Evolutionary conservation across 768 basidiomycete species (phyloP).

Genomic region (Paxillus involutus): DNA sequence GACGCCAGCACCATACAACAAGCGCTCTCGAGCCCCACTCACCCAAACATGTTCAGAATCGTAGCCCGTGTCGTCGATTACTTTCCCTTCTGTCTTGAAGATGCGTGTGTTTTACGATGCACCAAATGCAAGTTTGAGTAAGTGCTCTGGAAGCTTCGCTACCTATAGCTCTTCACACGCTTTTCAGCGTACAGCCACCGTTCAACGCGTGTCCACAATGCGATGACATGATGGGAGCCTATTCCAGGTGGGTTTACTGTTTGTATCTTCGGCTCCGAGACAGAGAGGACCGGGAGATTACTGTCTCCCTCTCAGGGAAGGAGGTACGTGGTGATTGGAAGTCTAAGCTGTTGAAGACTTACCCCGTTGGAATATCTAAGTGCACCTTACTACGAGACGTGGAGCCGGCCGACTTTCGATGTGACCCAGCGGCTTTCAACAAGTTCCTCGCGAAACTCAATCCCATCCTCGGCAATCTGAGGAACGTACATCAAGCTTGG

Average conservation of each 20-base stretch:
- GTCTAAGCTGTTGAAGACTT: background rate
- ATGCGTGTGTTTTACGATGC: constrained; percentile 52
- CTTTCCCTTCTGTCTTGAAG: constrained; percentile 48
- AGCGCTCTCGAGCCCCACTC: constrained; percentile 30
- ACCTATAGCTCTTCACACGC: background rate
- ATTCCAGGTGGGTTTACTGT: constrained; percentile 46
- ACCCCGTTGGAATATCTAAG: constrained; percentile 25
- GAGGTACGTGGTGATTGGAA: constrained; percentile 31
- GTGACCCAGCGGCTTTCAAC: constrained; percentile 37
- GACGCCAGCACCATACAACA: constrained; percentile 37
- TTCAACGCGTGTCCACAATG: constrained; percentile 51
- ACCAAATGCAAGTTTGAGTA: constrained; percentile 53
- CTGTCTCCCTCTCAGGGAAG: constrained; percentile 49
- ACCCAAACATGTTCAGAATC: constrained; percentile 42
- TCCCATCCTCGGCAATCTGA: constrained; percentile 49
- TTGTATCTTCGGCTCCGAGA: constrained; percentile 56
- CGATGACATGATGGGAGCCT: constrained; percentile 51
- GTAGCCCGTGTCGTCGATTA: constrained; percentile 55
- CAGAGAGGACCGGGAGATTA: constrained; percentile 39
- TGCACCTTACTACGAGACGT: constrained; percentile 46
- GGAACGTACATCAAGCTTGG: constrained; percentile 37
- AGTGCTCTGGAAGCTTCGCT: constrained; percentile 11
- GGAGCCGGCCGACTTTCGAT: constrained; percentile 40
- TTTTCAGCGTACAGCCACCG: constrained; percentile 42
- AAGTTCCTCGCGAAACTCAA: constrained; percentile 41